A percentile compares a stretch with the other conserved stretches of the same genome.
Evolutionary conservation across 75 land plant species (phyloP).

Genomic region (Pinus taeda): DNA sequence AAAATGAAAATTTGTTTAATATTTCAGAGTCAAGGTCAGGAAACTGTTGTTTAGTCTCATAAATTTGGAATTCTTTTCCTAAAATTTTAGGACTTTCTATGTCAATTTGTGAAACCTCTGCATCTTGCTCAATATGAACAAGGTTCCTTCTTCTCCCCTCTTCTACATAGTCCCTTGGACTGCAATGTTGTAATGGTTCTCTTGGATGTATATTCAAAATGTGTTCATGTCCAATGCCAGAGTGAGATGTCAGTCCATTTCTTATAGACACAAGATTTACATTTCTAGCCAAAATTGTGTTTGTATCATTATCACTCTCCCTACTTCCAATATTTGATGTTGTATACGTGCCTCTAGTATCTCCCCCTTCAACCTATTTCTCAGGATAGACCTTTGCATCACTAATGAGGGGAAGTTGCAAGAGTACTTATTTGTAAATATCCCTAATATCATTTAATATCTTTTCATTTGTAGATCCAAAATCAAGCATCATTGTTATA

Average conservation of each 20-base stretch:
- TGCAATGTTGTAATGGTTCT: constrained; percentile 12
- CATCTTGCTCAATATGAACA: too few species aligned
- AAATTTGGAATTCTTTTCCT: too few species aligned
- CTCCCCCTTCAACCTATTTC: constrained; percentile 1
- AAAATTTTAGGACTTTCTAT: too few species aligned
- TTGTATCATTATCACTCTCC: too few species aligned
- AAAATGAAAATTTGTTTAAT: too few species aligned
- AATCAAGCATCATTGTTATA: constrained; percentile 11
- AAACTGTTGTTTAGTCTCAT: too few species aligned
- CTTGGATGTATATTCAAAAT: constrained; percentile 6
- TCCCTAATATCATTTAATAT: neutral
- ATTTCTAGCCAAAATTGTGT: neutral
- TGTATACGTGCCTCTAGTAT: neutral
- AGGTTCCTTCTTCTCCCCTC: too few species aligned
- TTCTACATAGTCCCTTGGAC: neutral
- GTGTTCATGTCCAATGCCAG: constrained; percentile 4
- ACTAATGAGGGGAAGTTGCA: neutral
- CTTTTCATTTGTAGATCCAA: constrained; percentile 1
- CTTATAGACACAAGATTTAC: constrained; percentile 6
- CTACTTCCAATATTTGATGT: neutral
- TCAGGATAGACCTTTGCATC: constrained; percentile 2
- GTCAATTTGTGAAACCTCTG: too few species aligned
- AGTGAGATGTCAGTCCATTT: constrained; percentile 6
- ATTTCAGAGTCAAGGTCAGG: too few species aligned
- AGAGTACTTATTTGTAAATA: constrained; percentile 7